Evolutionary conservation across 352 stramenopile genomes (phyloP), one percentile per base, ranked within the genome.

Genomic region (Globisporangium cederbergense): DNA sequence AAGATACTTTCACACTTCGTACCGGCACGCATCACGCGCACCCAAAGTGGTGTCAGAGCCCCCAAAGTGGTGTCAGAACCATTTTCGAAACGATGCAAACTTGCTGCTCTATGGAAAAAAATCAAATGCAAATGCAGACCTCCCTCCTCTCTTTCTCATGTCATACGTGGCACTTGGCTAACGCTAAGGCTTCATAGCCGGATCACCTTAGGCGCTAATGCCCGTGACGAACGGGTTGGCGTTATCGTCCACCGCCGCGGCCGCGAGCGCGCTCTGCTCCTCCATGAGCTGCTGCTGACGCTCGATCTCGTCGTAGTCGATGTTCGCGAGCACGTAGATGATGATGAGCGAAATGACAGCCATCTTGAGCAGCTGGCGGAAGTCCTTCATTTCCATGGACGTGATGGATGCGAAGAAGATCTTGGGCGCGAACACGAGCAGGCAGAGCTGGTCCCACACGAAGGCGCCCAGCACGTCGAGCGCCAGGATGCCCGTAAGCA

Each of bases 281-380:
- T 93, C 86, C 8, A 91, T 56, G 28, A 96, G 75, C 62, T 86
- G 78, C 68, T 96, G 88, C 71, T 96, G 88, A 25, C 88, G 88
- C 71, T 96, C 86, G 62, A 96, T 91, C 66, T 96, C 88, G 46
- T 96, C 88, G 55, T 96, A 96, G 65, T 96, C 88, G 53, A 96
- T 93, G 80, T 96, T 96, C 18, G 88, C 78, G 18, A 96, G 64
- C 28, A 94, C 56, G 78, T 93, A 96, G 61, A 96, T 95, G 76
- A 96, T 83, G 34, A 89, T 59, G 11, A 95, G 65, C 69, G 86
- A 92, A 20, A 96, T 73, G 13, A 87, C 75, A 3, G 73, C 79
- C 88, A 96, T 96, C 78, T 96, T 96, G 20, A 94, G 59, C 11
- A 95, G 75, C 68, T 96, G 86, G 9, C 73, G 73, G 53, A 95